A percentile compares a stretch with the other conserved stretches of the same genome.
Conservation (phyloP, 2,329 filamentous ascomycete species). For the Elsinoe fawcettii region DNA sequence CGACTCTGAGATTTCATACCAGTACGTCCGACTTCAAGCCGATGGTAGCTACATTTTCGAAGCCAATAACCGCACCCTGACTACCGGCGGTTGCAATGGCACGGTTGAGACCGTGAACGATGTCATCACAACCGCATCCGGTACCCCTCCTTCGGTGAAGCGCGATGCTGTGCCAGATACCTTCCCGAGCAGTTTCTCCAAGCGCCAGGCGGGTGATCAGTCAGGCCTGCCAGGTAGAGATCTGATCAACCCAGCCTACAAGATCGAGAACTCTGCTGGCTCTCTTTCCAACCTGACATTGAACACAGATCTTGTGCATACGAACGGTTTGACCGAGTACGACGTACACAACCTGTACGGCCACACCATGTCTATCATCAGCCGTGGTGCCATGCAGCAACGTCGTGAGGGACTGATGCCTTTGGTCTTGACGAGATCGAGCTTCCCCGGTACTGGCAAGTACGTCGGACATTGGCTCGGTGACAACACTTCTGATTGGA, state of each 20-base stretch:
- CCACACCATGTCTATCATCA: constrained; percentile 62
- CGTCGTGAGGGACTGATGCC: constrained; percentile 58
- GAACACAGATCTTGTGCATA: constrained; percentile 59
- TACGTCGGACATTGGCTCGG: constrained; percentile 56
- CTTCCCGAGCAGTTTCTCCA: constrained; percentile 23
- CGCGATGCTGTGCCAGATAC: background rate
- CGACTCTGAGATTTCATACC: constrained; percentile 26
- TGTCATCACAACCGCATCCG: constrained; percentile 25
- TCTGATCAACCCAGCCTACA: constrained; percentile 56
- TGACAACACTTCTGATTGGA: constrained; percentile 43
- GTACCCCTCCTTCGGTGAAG: constrained; percentile 11
- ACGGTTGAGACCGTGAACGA: constrained; percentile 22
- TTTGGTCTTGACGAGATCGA: constrained; percentile 66
- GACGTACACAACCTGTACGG: constrained; percentile 75
- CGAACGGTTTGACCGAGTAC: constrained; percentile 60
- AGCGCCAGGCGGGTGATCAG: constrained; percentile 19
- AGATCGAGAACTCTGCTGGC: constrained; percentile 55
- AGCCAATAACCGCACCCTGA: constrained; percentile 26
- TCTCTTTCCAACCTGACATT: constrained; percentile 44
- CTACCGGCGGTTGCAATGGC: constrained; percentile 26
- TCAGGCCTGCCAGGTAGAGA: constrained; percentile 56
- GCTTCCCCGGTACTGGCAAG: constrained; percentile 62
- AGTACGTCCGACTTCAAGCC: constrained; percentile 27
- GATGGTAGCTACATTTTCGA: constrained; percentile 30
- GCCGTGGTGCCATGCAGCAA: constrained; percentile 56